A percentile compares a stretch with the other conserved stretches of the same genome.
These are phyloP conservation scores for Saccharomycopsis sp. DNA, from an alignment of 805 yeast genomes.

Conservation along the genomic window DNA sequence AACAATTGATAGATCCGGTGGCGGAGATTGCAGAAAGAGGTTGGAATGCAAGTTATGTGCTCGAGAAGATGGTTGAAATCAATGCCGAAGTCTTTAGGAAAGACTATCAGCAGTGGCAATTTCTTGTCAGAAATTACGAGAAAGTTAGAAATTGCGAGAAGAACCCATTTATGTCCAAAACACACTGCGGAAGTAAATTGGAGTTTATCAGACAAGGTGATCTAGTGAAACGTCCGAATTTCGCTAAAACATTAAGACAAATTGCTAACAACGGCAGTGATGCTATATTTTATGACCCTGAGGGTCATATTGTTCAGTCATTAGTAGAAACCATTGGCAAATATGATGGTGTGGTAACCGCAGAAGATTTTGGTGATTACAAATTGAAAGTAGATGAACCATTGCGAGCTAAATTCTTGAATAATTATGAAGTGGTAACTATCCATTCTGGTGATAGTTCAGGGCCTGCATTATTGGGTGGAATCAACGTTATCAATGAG, in stretches of 20 bases:
- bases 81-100: constrained; percentile 31
- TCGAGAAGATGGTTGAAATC: constrained; percentile 29
- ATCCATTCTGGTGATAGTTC: constrained; percentile 64
- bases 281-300: constrained; percentile 76
- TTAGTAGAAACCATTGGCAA: constrained; percentile 43
- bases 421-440: constrained; percentile 40
- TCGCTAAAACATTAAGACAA: constrained; percentile 59
- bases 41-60: constrained; percentile 43
- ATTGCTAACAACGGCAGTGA: constrained; percentile 74
- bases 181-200: constrained; percentile 21
- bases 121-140: constrained; percentile 34
- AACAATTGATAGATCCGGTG: constrained; percentile 68
- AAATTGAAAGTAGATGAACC: constrained; percentile 38
- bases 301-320: constrained; percentile 61
- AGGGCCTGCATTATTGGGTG: constrained; percentile 77
- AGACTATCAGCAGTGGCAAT: constrained; percentile 46
- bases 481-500: constrained; percentile 55
- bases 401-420: constrained; percentile 35
- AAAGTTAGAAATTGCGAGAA: constrained; percentile 21
- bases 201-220: constrained; percentile 51
- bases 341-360: constrained; percentile 61
- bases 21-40: constrained; percentile 59
- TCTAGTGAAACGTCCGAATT: constrained; percentile 44
- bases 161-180: constrained; percentile 16
- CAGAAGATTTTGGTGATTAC: constrained; percentile 63